Evolutionary conservation across 108 stramenopile species (phyloP).

Genomic region (Pseudonitzschia multiseries): DNA sequence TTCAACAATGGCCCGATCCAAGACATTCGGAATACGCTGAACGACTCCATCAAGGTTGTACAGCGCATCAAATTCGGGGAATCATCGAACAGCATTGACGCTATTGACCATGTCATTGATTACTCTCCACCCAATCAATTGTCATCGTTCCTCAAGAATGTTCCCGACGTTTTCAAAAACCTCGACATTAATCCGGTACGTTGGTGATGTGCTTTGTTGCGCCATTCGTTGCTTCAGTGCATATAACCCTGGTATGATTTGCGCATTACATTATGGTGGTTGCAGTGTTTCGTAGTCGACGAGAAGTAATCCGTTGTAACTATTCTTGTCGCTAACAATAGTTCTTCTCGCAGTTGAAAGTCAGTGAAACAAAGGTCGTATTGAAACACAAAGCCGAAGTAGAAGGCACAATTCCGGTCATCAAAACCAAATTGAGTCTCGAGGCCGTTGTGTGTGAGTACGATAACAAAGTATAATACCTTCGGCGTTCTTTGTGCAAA

Average conservation of each 20-base stretch:
- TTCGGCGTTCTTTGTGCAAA: too few relatives aligned
- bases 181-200: conserved; percentile 64
- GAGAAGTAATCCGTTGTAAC: neutral
- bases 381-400: conserved; percentile 77
- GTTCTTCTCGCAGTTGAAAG: conserved; percentile 25
- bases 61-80: conserved; percentile 54
- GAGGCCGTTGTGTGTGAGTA: conserved; percentile 49
- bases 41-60: conserved; percentile 51
- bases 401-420: conserved; percentile 41
- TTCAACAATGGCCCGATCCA: conserved; percentile 39
- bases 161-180: conserved; percentile 35
- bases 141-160: conserved; percentile 29
- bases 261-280: too few relatives aligned
- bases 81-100: conserved; percentile 36
- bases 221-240: too few relatives aligned
- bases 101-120: conserved; percentile 72
- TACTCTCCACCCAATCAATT: conserved; percentile 51
- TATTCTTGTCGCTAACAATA: neutral
- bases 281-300: too few relatives aligned
- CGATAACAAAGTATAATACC: neutral
- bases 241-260: too few relatives aligned
- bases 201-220: neutral
- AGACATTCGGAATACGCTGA: conserved; percentile 35
- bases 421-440: conserved; percentile 55
- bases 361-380: conserved; percentile 58